Evolutionary conservation across 169 alveolate genomes (phyloP), one percentile per base, ranked within the genome.

Genomic region (Eimeria sp.): DNA sequence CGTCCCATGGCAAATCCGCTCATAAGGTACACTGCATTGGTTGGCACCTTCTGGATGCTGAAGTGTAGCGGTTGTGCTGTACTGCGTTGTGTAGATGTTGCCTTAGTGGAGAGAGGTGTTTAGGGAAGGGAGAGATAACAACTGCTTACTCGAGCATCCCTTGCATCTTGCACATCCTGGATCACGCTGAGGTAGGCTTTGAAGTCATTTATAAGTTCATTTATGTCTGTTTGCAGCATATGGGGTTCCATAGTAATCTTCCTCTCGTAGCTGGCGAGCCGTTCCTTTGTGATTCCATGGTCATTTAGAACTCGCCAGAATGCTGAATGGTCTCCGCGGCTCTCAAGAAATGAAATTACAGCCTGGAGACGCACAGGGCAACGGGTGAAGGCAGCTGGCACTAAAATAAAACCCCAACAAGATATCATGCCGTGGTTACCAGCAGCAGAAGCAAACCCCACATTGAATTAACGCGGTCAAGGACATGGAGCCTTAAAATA

Each of bases 221-320:
- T 75, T 72, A 92, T 45, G 96, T 97, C 96, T 87, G 97, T 76
- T 75, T 97, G 95, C 96, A 95, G 98, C 96, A 97, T 96, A 96
- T 97, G 98, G 20, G 99, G 99, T 95, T 98, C 99, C 63, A 96
- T 89, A 4, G 98, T 97, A 40, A 98, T 98, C 86, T 98, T 98
- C 88, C 99, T 97, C 75, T 98, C 99, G 97, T 98, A 98, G 47
- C 98, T 96, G 45, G 98, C 98, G 57, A 98, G 97, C 95, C 98
- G 96, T 89, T 97, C 99, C 96, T 96, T 97, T 83, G 98, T 97
- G 67, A 98, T 97, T 82, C 99, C 99, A 90, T 98, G 98, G 47
- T 97, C 97, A 51, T 72, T 87, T 89, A 98, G 97, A 40, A 98
- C 97, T 86, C 97, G 97, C 98, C 99, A 97, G 96, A 97, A 98